Base-by-base conservation (phyloP, 2,329 filamentous ascomycete genomes). In the Lachnellula arida region DNA sequence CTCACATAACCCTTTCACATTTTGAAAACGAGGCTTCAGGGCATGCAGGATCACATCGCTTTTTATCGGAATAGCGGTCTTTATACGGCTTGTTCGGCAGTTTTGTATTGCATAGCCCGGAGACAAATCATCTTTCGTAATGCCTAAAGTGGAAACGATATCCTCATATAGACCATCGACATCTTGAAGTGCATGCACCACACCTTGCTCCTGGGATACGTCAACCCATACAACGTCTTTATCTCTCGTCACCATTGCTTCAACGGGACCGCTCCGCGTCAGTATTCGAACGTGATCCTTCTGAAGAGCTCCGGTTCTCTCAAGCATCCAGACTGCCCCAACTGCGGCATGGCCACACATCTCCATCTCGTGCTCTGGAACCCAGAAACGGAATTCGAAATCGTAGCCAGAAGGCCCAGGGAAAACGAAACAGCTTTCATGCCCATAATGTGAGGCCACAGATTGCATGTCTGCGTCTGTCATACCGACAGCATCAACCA, bases 341-440 rank as follows among this genome's bases (percentile, higher is more conserved):
- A 54, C 22, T 23, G 51, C 49, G n/a, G 51, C 51, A 54, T 54
- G 51, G 14, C 51, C 42, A 35, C 51, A 54, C 51, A 48, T 54
- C n/a, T 54, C 51, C 51, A 54, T 54, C 32, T 54, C 32, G 48
- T 54, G 51, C n/a, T 47, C 43, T 15, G 51, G 43, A 17, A 54
- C 43, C 43, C 28, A 54, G 34, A 54, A 54, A 22, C 37, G 44
- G 44, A 54, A 48, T 35, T 46, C 32, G 32, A 25, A 54, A 39
- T 54, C 43, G 32, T 28, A 54, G 17, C 51, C 51, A 43, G 34
- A 42, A 37, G 28, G 28, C 28, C 28, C 28, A 4, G 9, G 28
- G 3, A 32, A 32, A 11, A 32, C 9, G 3, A 32, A 32, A 32
- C 28, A 32, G 8, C 28, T 32, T 32, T 32, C 28, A 12, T 32